Evolutionary conservation across 805 yeast species (phyloP), one percentile per base, ranked within the genome.

Genomic region (Candida nitratophila): DNA sequence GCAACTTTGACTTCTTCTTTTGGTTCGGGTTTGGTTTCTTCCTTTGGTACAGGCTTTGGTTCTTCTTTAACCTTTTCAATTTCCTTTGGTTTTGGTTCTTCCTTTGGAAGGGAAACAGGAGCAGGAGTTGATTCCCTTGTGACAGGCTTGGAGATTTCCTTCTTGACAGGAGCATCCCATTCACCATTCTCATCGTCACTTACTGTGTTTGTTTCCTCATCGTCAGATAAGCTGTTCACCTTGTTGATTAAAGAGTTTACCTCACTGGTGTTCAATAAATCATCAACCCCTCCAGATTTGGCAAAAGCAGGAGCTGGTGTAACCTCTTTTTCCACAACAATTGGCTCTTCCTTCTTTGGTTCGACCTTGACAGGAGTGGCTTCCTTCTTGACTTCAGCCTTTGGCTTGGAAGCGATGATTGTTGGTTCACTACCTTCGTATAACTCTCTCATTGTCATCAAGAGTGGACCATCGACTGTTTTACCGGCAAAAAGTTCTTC

Each of bases 401-500:
- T 53, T 21, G 55, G 49, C 17, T 72, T 61, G 2, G 77, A 63
- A 41, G 68, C 68, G 37, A 60, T 65, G 34, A 74, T 64, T 19
- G 69, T 60, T 15, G 81, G 74, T 31, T 71, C 76, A 4, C 76
- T 60, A 20, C 95, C 95, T n/a, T 89, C 91, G 60, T 76, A 91
- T 16, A 90, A 52, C 11, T 85, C 77, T 59, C 76, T 83, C 83
- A 95, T 76, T 31, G 81, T 76, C 52, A 87, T 68, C 50, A 91
- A 68, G 43, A 86, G 66, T 16, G 99, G 99, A 10, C 95, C 93
- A 47, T 79, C 79, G n/a, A 82, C 82, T 24, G 73, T 73, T 60
- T 87, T 82, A 31, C 98, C 98, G 19, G 64, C 64, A 45, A 81
- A 73, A 83, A 88, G 93, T 51, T 89, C 96, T 2, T 69, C 77